Conservation (phyloP, 1,139 yeast genomes). For the Nematodospora anomalae region DNA sequence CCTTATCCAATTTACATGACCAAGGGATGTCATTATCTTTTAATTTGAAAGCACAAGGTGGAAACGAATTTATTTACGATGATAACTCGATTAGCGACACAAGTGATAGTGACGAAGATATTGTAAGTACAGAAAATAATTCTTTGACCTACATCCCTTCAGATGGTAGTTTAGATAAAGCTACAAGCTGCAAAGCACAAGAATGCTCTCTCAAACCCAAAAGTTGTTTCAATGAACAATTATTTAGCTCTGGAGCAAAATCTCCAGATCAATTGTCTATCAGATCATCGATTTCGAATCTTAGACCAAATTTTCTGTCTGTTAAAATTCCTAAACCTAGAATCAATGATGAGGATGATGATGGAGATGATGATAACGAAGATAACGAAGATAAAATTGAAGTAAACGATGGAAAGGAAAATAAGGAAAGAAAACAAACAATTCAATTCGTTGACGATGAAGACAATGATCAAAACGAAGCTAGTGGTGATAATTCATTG, state of each 20-base stretch:
- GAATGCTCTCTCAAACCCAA: constrained; percentile 3
- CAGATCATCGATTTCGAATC: constrained; percentile 36
- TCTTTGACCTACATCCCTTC: not conserved
- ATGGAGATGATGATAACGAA: constrained; percentile 25
- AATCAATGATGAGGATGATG: constrained; percentile 60
- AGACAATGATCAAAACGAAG: constrained; percentile 18
- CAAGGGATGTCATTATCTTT: constrained; percentile 67
- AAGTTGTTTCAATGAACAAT: constrained; percentile 9
- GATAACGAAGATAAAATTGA: constrained; percentile 18
- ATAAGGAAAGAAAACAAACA: constrained; percentile 12
- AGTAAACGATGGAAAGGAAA: constrained; percentile 14
- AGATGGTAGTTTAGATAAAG: constrained; percentile 1
- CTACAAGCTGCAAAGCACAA: constrained; percentile 3
- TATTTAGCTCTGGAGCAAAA: constrained; percentile 6
- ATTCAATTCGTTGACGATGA: constrained; percentile 13
- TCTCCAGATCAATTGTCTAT: constrained; percentile 29
- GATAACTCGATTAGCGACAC: constrained; percentile 25
- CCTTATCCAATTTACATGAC: constrained; percentile 61
- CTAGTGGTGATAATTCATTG: not conserved
- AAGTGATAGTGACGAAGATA: constrained; percentile 31
- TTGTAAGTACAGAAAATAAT: constrained; percentile 2
- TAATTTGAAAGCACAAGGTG: constrained; percentile 59
- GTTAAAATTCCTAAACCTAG: constrained; percentile 75
- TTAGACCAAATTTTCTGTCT: constrained; percentile 73
- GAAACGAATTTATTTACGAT: constrained; percentile 3